Conservation (phyloP, 495 filamentous ascomycete genomes). For the Cairneyella variabilis region DNA sequence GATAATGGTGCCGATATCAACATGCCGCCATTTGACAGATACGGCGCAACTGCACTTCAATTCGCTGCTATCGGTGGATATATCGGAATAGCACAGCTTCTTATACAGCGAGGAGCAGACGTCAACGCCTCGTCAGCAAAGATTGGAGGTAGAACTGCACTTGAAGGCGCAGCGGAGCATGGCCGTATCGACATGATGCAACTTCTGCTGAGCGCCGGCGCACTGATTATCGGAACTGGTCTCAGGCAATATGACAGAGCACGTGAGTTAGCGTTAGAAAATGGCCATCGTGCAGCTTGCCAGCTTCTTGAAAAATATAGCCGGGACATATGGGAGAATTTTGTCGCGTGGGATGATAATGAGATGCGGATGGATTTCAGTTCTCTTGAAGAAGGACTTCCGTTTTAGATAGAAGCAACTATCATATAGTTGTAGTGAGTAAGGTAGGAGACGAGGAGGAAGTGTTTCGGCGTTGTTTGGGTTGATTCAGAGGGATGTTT, state of each 20-base stretch:
- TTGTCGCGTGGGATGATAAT: constrained; percentile 5
- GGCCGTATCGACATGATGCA: constrained; percentile 38
- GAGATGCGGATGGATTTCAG: constrained; percentile 3
- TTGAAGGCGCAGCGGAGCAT: constrained; percentile 40
- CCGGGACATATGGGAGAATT: background rate
- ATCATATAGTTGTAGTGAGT: background rate
- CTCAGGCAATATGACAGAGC: constrained; percentile 5
- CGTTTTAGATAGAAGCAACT: background rate
- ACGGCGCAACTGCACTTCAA: constrained; percentile 32
- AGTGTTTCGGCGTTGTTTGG: too few relatives aligned
- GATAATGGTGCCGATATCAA: constrained; percentile 21
- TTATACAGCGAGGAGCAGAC: constrained; percentile 26
- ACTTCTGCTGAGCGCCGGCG: constrained; percentile 17
- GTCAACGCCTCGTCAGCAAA: constrained; percentile 29
- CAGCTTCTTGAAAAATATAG: constrained; percentile 10
- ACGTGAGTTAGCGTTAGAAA: background rate
- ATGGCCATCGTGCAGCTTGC: constrained; percentile 5
- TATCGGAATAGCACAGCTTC: constrained; percentile 18
- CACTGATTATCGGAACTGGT: constrained; percentile 3
- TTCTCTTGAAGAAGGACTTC: constrained; percentile 2
- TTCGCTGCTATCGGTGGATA: constrained; percentile 28
- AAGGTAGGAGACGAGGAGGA: too few relatives aligned
- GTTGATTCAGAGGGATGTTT: too few relatives aligned
- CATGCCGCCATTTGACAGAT: background rate
- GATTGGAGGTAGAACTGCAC: constrained; percentile 32